These are phyloP conservation scores for Aspergillus sp. DNA, from an alignment of 2,329 filamentous ascomycete genomes.

Conservation along the genomic window DNA sequence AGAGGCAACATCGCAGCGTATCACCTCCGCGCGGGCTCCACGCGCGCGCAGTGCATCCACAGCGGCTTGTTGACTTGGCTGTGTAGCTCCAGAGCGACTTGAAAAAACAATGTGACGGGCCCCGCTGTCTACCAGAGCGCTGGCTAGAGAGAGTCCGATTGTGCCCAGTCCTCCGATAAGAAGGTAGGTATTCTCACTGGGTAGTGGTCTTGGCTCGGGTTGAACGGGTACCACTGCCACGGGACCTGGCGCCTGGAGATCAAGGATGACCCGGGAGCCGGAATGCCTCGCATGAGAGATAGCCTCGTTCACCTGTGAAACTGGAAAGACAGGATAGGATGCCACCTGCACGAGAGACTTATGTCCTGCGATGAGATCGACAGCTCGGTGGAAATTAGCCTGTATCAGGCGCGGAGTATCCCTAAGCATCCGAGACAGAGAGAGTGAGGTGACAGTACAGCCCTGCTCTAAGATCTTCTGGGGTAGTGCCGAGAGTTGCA, in stretches of 20 bases:
- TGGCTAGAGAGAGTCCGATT: constrained; percentile 24
- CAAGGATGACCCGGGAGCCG: neutral
- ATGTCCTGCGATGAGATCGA: neutral
- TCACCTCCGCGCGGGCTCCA: constrained; percentile 18
- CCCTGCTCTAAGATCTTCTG: neutral
- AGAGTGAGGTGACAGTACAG: neutral
- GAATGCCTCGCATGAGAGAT: neutral
- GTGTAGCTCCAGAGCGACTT: constrained; percentile 19
- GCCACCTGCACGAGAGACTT: neutral
- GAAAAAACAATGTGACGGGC: constrained; percentile 27
- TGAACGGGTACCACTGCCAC: neutral
- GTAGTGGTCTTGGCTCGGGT: neutral
- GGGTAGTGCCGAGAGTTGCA: neutral
- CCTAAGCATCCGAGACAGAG: neutral
- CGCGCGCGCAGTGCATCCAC: constrained; percentile 16
- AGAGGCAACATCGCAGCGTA: constrained; percentile 23
- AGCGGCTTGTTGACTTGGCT: constrained; percentile 14
- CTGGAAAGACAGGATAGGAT: neutral
- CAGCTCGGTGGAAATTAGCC: neutral
- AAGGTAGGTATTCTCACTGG: constrained; percentile 18
- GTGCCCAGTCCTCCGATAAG: constrained; percentile 26
- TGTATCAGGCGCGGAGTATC: neutral
- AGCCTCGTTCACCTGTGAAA: neutral
- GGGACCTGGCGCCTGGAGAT: neutral
- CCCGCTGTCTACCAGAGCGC: constrained; percentile 20